These are phyloP conservation scores for Penicillium canariense DNA, from an alignment of 495 filamentous ascomycete species.

Conservation along the genomic window DNA sequence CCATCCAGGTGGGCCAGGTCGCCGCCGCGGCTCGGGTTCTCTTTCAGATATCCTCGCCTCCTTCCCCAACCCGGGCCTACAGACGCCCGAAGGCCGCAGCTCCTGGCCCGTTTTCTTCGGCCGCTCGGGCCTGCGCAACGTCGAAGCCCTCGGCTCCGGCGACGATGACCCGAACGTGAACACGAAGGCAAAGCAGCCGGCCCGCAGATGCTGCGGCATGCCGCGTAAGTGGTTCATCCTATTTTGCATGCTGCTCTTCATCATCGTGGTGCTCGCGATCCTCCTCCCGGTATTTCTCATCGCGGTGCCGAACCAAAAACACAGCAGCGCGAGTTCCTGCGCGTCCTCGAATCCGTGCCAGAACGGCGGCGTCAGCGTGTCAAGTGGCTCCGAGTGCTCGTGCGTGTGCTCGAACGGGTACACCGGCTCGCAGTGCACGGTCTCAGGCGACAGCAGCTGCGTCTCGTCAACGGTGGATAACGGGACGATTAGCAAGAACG, in stretches of 20 bases:
- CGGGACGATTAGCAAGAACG: constrained; percentile 53
- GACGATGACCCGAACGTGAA: constrained; percentile 22
- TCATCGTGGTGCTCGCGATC: constrained; percentile 81
- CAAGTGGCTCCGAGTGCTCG: constrained; percentile 64
- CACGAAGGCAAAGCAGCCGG: constrained; percentile 14
- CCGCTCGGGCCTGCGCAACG: constrained; percentile 36
- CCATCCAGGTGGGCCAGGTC: constrained; percentile 3
- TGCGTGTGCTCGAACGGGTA: constrained; percentile 88
- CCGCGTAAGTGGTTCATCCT: constrained; percentile 76
- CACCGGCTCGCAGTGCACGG: constrained; percentile 72
- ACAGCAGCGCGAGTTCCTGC: constrained; percentile 43
- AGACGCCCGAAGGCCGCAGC: constrained; percentile 46
- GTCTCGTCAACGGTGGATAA: constrained; percentile 61
- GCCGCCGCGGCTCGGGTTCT: constrained; percentile 54
- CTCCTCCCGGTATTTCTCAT: constrained; percentile 84
- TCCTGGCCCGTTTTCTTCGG: constrained; percentile 45
- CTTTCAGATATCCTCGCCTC: constrained; percentile 89
- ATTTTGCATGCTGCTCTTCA: constrained; percentile 62
- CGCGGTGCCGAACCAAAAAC: constrained; percentile 61
- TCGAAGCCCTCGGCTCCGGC: constrained; percentile 28
- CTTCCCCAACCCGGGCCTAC: constrained; percentile 78
- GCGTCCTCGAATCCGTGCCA: constrained; percentile 57
- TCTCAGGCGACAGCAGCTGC: constrained; percentile 62
- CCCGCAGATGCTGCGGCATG: constrained; percentile 71
- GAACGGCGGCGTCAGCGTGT: constrained; percentile 77